These are phyloP conservation scores for Crepidotus variabilis DNA, from an alignment of 768 basidiomycete genomes.

Conservation along the genomic window DNA sequence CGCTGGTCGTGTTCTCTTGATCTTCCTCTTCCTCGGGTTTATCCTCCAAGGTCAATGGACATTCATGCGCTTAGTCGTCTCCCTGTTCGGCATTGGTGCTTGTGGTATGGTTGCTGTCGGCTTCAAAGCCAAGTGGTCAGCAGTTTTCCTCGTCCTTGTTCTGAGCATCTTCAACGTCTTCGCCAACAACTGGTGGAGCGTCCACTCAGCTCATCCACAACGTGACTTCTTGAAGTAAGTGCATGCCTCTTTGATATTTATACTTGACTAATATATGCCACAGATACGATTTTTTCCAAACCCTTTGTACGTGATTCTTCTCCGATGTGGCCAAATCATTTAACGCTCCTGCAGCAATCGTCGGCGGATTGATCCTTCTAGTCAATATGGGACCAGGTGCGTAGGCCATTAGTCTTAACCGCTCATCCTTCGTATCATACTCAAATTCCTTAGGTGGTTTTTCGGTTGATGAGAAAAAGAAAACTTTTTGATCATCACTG, in stretches of 20 bases:
- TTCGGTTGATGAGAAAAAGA: constrained; percentile 99
- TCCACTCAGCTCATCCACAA: constrained; percentile 89
- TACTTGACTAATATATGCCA: constrained; percentile 17
- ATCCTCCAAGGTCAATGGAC: constrained; percentile 92
- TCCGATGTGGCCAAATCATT: background rate
- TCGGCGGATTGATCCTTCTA: constrained; percentile 93
- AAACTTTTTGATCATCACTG: constrained; percentile 58
- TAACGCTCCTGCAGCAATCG: constrained; percentile 56
- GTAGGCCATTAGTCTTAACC: constrained; percentile 15
- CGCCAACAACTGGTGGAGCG: constrained; percentile 98
- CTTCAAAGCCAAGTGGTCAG: constrained; percentile 99
- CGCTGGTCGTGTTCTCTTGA: constrained; percentile 92
- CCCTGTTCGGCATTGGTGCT: constrained; percentile 85
- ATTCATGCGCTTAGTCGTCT: constrained; percentile 80
- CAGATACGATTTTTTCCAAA: constrained; percentile 99
- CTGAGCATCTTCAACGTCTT: constrained; percentile 96
- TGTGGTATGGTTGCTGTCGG: constrained; percentile 97
- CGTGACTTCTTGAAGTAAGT: constrained; percentile 96
- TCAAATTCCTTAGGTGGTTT: constrained; percentile 63
- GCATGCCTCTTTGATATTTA: background rate
- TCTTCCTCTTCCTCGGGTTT: constrained; percentile 99
- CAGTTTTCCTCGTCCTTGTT: constrained; percentile 89
- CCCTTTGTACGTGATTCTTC: constrained; percentile 53
- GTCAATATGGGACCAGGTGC: constrained; percentile 97
- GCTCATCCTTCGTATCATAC: background rate